Evolutionary conservation across 2,329 filamentous ascomycete species (phyloP), one percentile per base, ranked within the genome.

Genomic region (Pestalotiopsis sp.): DNA sequence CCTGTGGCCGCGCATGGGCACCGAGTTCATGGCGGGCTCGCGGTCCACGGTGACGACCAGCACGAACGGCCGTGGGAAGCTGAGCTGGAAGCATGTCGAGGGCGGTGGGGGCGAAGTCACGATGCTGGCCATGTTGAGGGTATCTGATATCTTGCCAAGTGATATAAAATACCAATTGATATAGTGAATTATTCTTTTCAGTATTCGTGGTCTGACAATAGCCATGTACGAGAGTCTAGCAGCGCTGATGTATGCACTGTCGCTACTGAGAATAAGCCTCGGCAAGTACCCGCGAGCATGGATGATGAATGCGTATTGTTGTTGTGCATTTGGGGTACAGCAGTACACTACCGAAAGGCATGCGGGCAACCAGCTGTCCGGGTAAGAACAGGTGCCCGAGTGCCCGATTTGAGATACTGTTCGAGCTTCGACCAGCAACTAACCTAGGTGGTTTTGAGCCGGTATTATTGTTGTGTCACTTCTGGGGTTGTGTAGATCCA

Each of bases 21-120:
- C 75, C 4, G 79, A 80, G 72, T 87, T 87, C 80, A 85, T 82
- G 65, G 79, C 77, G 62, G 75, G 76, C 60, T 83, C 79, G n/a
- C 84, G 81, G 69, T 85, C 83, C 70, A 87, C 86, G 61, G 84
- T 86, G 35, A 88, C 81, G 66, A 86, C 81, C 10, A 88, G 78
- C 64, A 86, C 81, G 69, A 81, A 76, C 1, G 80, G 79, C 20
- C 79, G 78, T 1, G 85, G 85, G 69, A 83, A 85, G 64, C 78
- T 77, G 69, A 86, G 79, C 35, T 35, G n/a, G 24, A 62, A 26
- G 30, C 24, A 26, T 20, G 59, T n/a, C 24, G 30, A 38, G 3
- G 59, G 35, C 1, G 59, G 59, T 13, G 59, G 59, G n/a, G 59
- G 59, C 1, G 59, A 52, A 22, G 44, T 9, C 44, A 52, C 7